Base-by-base conservation (phyloP, 2,329 filamentous ascomycete species). In the Akanthomyces dipterigenus region DNA sequence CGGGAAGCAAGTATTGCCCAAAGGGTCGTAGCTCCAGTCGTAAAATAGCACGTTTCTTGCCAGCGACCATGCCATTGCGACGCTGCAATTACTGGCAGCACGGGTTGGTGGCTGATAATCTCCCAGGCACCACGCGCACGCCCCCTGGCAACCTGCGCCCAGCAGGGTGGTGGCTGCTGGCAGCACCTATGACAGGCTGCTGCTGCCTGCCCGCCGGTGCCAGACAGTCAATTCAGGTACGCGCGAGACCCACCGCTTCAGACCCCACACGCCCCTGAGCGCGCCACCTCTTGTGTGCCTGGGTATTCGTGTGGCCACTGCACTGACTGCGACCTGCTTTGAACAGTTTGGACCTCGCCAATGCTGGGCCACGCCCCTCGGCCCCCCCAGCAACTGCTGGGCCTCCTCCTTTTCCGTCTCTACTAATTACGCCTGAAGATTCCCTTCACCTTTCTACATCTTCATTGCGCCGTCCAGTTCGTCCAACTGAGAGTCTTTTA, bases 401-500 rank as follows among this genome's bases (percentile, higher is more conserved):
- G n/a, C 43, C 31, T 54, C 48, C 60, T 53, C 40, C 55, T 49
- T 55, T 58, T 53, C 18, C 40, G 28, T 59, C 61, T n/a, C 55
- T 31, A 38, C 48, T 56, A 40, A 38, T 53, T 56, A 40, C 36
- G 34, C 43, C 48, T 42, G 20, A 16, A 38, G 46, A 34, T 48
- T 43, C 49, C 16, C 46, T 51, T 50, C 55, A 28, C 9, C 42
- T 48, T 43, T 59, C 36, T 48, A 12, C 60, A 62, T 49, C 60
- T 62, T 59, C 61, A 40, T 62, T 55, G 42, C 31, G 54, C 54
- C 49, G 40, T 34, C 40, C 73, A 69, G 70, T 76, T 73, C 71
- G 74, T 76, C 78, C 79, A 82, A 82, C 78, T 77, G 80, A 81
- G 80, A 77, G 78, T 75, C 63, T 64, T 34, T 57, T 69, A 66